Base-by-base conservation (phyloP, 345 rosid genomes). In the Melaleuca alternifolia region DNA sequence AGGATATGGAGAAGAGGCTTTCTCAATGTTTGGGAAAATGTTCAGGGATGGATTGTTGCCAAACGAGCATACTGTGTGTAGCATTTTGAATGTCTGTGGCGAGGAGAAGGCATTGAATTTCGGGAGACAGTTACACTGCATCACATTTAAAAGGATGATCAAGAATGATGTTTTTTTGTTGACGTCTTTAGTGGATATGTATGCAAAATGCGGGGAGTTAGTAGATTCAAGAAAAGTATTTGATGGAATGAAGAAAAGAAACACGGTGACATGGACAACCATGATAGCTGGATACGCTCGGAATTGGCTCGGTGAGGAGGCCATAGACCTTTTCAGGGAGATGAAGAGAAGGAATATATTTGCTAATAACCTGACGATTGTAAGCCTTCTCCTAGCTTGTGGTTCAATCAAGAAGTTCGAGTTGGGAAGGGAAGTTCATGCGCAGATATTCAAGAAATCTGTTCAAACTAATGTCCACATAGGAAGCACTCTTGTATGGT, bases 181-280 rank as follows among this genome's bases (percentile, higher is more conserved):
- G 83, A 93, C 95, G n/a, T 93, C 96, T 37, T 87, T 97, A 75
- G 94, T 96, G 87, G 97, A 97, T 83, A 96, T 96, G 98, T 97
- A 97, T 88, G 96, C 95, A 6, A 97, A 96, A 85, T 95, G 98
- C 53, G 96, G 98, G 86, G 94, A 96, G 92, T 91, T 96, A 79
- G 79, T 83, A 57, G 96, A 93, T 88, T 93, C 96, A 54, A 91
- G 95, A 75, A 87, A 88, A 86, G 94, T 95, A 46, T 97, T 97
- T 88, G 88, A 92, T 85, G 88, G 91, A 52, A 97, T 95, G 97
- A 90, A 90, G 44, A 89, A 90, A 23, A 93, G 97, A 89, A 97
- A 95, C 88, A 96, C 93, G 0, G 96, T 93, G 85, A 95, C 97
- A 24, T 96, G 98, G 99, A 96, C 98, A 88, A 92, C 98, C n/a